Conservation (phyloP, 192 early-diverging fungal species). For the Chytriomyces sp. region DNA sequence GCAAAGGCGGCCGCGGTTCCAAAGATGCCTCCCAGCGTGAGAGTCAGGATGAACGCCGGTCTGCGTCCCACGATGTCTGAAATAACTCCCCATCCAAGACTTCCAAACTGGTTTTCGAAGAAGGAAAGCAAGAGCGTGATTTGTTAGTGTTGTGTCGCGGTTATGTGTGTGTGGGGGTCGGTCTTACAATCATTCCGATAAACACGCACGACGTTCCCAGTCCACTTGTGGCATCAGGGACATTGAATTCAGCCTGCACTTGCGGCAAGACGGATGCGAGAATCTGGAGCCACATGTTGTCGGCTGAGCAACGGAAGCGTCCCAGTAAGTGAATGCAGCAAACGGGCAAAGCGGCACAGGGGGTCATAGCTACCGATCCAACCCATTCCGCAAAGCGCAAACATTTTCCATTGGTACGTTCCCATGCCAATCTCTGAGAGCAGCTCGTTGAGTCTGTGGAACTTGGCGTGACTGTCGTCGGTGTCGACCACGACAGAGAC, state of each 20-base stretch:
- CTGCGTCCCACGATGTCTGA: constrained; percentile 74
- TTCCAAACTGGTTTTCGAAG: constrained; percentile 47
- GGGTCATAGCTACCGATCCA: too few species aligned
- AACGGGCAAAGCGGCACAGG: too few species aligned
- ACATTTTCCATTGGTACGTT: constrained; percentile 34
- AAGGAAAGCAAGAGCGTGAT: too few species aligned
- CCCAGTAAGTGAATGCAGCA: too few species aligned
- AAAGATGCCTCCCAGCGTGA: constrained; percentile 72
- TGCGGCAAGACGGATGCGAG: constrained; percentile 76
- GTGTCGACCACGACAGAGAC: not conserved
- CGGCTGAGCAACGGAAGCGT: too few species aligned
- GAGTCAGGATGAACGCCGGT: constrained; percentile 73
- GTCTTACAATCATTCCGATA: constrained; percentile 72
- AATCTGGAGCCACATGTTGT: constrained; percentile 55
- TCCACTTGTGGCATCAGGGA: constrained; percentile 69
- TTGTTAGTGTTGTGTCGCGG: too few species aligned
- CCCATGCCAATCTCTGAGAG: constrained; percentile 29
- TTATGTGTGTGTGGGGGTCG: too few species aligned
- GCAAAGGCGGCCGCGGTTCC: constrained; percentile 72
- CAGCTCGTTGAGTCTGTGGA: constrained; percentile 11
- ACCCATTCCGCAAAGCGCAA: constrained; percentile 17
- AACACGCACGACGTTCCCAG: constrained; percentile 54
- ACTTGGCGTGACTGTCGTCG: too few species aligned
- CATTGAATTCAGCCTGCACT: constrained; percentile 75
- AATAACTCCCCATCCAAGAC: constrained; percentile 78